These are phyloP conservation scores for Tetrahymena elliotti DNA, from an alignment of 73 alveolate genomes.

Conservation along the genomic window DNA sequence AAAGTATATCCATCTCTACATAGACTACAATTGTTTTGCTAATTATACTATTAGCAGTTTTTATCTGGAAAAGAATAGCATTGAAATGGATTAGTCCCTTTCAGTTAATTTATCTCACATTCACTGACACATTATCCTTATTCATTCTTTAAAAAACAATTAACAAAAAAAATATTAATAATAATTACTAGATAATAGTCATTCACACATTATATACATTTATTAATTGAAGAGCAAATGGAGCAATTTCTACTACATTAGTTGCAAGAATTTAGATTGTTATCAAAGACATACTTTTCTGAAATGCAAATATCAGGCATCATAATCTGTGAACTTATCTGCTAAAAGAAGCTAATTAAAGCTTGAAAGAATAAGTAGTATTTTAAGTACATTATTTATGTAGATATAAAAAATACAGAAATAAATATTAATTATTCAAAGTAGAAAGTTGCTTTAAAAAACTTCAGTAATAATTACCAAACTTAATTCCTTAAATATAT, in stretches of 20 bases:
- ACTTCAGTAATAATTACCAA: no score
- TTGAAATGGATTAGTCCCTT: not conserved
- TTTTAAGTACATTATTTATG: not conserved
- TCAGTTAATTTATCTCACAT: not conserved
- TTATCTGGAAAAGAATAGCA: not conserved
- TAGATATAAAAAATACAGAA: no score
- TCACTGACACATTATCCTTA: not conserved
- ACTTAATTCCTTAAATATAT: no score
- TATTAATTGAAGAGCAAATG: not conserved
- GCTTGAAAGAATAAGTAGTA: not conserved
- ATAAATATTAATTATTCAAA: no score
- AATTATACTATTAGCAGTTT: not conserved
- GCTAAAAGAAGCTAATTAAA: no score
- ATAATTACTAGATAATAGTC: not conserved
- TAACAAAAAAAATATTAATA: no score
- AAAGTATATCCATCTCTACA: not conserved
- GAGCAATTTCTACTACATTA: not conserved
- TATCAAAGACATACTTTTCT: not conserved
- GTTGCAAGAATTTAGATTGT: not conserved
- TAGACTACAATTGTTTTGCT: not conserved
- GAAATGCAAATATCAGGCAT: not conserved
- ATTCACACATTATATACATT: not conserved
- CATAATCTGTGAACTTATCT: not conserved
- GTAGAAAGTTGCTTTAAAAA: no score
- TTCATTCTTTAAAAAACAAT: not conserved